Base-by-base conservation (phyloP, 345 rosid genomes). In the Ceriops zippeliana region DNA sequence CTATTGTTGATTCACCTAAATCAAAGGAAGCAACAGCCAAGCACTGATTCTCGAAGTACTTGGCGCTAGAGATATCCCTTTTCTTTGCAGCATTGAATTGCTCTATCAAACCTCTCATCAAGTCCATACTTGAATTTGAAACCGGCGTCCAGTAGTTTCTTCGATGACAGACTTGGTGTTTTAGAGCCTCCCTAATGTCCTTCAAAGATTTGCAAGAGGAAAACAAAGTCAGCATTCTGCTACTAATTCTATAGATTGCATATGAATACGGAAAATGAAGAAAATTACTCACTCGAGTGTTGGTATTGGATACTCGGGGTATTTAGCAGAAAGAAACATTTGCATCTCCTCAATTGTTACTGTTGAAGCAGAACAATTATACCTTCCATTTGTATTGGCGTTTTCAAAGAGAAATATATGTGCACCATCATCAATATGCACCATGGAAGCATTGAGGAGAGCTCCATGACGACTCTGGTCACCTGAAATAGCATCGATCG, bases 351-450 rank as follows among this genome's bases (percentile, higher is more conserved):
- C 34, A 24, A 73, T 65, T 3, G 79, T 73, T 6, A 79, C 1
- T 0, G 0, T 34, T n/a, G 63, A 21, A 0, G 81, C 66, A n/a
- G 83, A 78, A 75, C 84, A 84, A 34, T 63, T 73, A 38, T 84
- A 74, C 22, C 90, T 77, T 28, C 84, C 90, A 35, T 77, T 64
- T 30, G 81, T 78, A 6, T 75, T 35, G 0, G 81, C 63, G 52
- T 65, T 21, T 37, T 86, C 83, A 26, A 79, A 67, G 30, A 84
- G 71, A 65, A 79, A 82, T 17, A 84, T 84, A 28, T 82, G 84
- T 47, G 83, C 85, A 7, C 62, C 71, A 47, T 82, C 87, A 37
- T 84, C 88, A 3, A 69, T 69, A 27, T 79, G 85, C 51, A 85
- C 84, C 54, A 84, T 19, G 3, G 61, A 17, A 11, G 17, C 0